phyloP scores from a whole-genome alignment of 2,329 filamentous ascomycete species.

The Sordariomycetes sp. region DNA sequence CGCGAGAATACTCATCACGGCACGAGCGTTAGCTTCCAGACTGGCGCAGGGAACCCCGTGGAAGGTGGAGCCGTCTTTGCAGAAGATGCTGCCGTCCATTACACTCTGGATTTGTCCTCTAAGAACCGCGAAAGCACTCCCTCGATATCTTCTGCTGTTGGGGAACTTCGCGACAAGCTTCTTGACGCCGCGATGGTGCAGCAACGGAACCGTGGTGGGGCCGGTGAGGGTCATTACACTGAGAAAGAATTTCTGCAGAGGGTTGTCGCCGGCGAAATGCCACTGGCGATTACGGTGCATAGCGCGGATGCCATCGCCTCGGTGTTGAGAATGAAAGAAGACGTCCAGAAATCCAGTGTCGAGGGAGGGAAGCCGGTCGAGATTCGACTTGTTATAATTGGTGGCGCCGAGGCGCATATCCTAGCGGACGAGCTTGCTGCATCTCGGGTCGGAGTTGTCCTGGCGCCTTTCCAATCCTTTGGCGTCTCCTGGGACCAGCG shows the following conservation, averaged over 20 bases:
- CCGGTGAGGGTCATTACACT: slow-evolving; percentile 27
- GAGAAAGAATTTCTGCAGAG: slow-evolving; percentile 38
- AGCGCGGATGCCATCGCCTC: slow-evolving; percentile 55
- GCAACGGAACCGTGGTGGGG: slow-evolving; percentile 16
- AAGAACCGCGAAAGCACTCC: slow-evolving; percentile 30
- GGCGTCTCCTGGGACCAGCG: slow-evolving; percentile 48
- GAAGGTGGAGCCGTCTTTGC: slow-evolving; percentile 39
- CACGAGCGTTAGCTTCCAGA: slow-evolving; percentile 47
- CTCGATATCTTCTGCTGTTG: slow-evolving; percentile 44
- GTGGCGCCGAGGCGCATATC: slow-evolving; percentile 52
- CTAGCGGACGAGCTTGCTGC: slow-evolving; percentile 46
- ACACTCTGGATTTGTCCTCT: slow-evolving; percentile 38
- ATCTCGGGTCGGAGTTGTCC: slow-evolving; percentile 46
- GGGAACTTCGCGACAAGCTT: slow-evolving; percentile 39
- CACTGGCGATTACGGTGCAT: slow-evolving; percentile 48
- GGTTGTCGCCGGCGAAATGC: slow-evolving; percentile 41
- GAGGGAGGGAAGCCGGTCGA: slow-evolving; percentile 9
- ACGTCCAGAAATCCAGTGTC: slow-evolving; percentile 30
- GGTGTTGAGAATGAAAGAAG: slow-evolving; percentile 45
- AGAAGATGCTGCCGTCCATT: slow-evolving; percentile 44
- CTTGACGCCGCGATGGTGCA: slow-evolving; percentile 31
- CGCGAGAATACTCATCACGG: slow-evolving; percentile 35
- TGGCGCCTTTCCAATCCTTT: slow-evolving; percentile 48
- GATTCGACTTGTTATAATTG: slow-evolving; percentile 44
- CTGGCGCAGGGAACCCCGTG: slow-evolving; percentile 32